Evolutionary conservation across 306 rosid genomes (phyloP), one percentile per base, ranked within the genome.

Genomic region (Quercus aquifolioides): DNA sequence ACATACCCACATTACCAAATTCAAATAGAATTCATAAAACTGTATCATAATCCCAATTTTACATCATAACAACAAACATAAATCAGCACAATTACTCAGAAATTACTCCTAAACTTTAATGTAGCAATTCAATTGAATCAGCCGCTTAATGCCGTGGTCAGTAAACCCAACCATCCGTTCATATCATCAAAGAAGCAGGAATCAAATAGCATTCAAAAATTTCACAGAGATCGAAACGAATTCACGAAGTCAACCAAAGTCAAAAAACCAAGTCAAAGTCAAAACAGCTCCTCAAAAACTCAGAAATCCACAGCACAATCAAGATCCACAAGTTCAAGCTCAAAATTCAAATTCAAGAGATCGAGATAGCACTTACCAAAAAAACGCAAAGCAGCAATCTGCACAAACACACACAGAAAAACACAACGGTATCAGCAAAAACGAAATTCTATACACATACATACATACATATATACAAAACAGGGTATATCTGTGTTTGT

Each of bases 361-460:
- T 69, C 70, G 49, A 78, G 71, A 76, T n/a, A 72, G 33, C 38
- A 79, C 91, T 78, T 79, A 91, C 97, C 97, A 92, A 82, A 86
- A 90, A 25, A 84, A 33, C 54, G 97, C 80, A 31, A 92, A 75
- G 87, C 97, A 93, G 78, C 96, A 93, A 86, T 88, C 98, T 93
- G 97, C 87, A 84, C 20, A 75, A 8, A 84, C 52, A 64, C 64
- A 19, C 1, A 35, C 25, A 67, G 4, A 3, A 11, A 49, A 3
- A 3, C 54, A 12, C 54, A 49, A 41, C 12, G 55, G 18, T 0
- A 78, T 83, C 63, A 89, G 84, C 1, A 3, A 30, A 52, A 80
- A 2, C n/a, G 12, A 38, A 28, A 52, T 21, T 63, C 52, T n/a
- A 28, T 20, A 73, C 8, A 58, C 18, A 10, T 21, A 21, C 33